A percentile compares a stretch with the other conserved stretches of the same genome.
Evolutionary conservation across 1,139 yeast species (phyloP).

Genomic region (Hyphopichia buzzinii): DNA sequence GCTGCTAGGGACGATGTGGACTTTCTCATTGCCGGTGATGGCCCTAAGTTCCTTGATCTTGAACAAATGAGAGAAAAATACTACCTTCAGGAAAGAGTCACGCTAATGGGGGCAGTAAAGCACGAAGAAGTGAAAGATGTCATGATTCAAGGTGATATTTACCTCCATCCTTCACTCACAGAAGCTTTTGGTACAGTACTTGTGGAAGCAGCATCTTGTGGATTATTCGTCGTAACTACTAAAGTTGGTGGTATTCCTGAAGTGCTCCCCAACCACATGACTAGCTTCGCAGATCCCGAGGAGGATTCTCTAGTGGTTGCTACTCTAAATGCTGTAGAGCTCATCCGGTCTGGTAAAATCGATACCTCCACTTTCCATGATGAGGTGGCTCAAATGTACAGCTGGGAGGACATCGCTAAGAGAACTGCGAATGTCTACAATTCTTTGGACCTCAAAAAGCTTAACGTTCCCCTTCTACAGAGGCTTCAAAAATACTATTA

Average conservation of each 20-base stretch:
- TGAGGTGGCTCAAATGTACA: constrained; percentile 79
- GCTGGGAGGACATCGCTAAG: constrained; percentile 87
- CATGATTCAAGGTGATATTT: constrained; percentile 92
- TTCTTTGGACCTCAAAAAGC: constrained; percentile 41
- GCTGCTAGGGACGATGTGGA: constrained; percentile 58
- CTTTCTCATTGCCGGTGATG: constrained; percentile 92
- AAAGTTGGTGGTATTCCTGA: constrained; percentile 98
- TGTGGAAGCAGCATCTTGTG: constrained; percentile 98
- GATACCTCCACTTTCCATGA: constrained; percentile 77
- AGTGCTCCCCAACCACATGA: constrained; percentile 91
- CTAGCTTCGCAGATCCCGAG: constrained; percentile 81
- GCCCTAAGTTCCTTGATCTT: constrained; percentile 89
- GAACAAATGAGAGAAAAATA: constrained; percentile 93
- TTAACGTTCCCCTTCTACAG: constrained; percentile 48
- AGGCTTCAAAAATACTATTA: constrained; percentile 61
- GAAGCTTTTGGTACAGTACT: constrained; percentile 98
- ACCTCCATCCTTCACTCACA: constrained; percentile 88
- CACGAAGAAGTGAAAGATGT: constrained; percentile 94
- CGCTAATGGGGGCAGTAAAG: constrained; percentile 78
- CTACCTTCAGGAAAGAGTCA: constrained; percentile 84
- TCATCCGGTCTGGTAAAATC: constrained; percentile 54
- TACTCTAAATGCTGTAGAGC: constrained; percentile 61
- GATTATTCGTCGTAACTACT: constrained; percentile 89
- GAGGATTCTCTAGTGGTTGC: constrained; percentile 77
- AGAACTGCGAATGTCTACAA: constrained; percentile 84